A percentile compares a stretch with the other conserved stretches of the same genome.
These are phyloP conservation scores for Heliamphora exappendiculata DNA, from an alignment of 148 eudicot genomes.

Conservation along the genomic window DNA sequence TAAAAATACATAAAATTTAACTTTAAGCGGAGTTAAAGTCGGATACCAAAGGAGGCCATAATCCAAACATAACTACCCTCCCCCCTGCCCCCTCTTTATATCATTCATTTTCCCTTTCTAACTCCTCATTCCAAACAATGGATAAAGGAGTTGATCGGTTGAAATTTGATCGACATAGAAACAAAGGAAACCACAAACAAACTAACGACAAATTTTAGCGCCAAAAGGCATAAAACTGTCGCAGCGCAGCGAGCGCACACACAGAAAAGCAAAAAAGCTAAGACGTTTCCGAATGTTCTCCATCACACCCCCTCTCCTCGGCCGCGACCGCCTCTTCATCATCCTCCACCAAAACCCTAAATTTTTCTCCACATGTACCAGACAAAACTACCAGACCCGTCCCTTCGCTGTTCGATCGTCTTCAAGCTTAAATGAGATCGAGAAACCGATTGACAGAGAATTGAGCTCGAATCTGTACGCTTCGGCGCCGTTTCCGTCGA, in stretches of 20 bases:
- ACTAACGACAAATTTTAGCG: conserved; percentile 5
- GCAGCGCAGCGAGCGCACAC: not conserved
- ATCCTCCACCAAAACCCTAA: conserved; percentile 15
- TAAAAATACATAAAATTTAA: too few relatives aligned
- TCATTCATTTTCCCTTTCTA: too few relatives aligned
- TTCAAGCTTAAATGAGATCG: conserved; percentile 6
- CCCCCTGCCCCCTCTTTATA: too few relatives aligned
- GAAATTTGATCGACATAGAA: not conserved
- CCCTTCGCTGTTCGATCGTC: conserved; percentile 24
- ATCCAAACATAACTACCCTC: too few relatives aligned
- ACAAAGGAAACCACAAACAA: not conserved
- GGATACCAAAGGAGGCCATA: too few relatives aligned
- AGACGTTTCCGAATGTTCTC: conserved; percentile 21
- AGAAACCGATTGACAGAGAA: not conserved
- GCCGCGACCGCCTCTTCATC: not conserved
- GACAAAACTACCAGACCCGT: not conserved
- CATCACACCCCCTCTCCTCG: conserved; percentile 7
- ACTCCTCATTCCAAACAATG: too few relatives aligned
- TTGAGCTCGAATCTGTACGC: not conserved
- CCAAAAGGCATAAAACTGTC: not conserved
- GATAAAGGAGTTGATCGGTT: too few relatives aligned
- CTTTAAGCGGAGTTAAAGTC: too few relatives aligned
- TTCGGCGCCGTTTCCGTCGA: conserved; percentile 34
- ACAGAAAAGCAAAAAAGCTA: not conserved
- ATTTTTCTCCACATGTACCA: not conserved